Percentiles rank a stretch among this genome's conserved stretches.
phyloP scores from a whole-genome alignment of 768 basidiomycete species.

The Dioszegia hungarica region DNA sequence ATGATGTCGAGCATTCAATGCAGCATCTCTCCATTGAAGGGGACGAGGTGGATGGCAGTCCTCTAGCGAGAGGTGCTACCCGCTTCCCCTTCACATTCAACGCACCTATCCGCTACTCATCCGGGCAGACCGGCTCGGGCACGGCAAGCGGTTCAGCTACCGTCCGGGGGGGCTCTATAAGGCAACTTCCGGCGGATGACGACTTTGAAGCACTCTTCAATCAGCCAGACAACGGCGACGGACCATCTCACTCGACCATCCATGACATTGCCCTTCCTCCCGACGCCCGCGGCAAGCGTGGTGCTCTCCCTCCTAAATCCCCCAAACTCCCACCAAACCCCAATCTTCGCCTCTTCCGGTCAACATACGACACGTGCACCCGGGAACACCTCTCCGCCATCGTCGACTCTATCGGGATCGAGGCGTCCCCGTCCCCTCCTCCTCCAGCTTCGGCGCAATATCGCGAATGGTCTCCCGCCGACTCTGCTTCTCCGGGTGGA shows the following conservation, averaged over 20 bases:
- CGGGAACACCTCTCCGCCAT: constrained; percentile 88
- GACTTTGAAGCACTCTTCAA: constrained; percentile 14
- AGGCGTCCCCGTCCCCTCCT: constrained; percentile 33
- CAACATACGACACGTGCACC: constrained; percentile 94
- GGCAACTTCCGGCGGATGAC: background rate
- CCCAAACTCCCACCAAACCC: constrained; percentile 7
- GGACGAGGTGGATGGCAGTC: constrained; percentile 30
- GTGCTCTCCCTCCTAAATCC: background rate
- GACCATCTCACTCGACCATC: constrained; percentile 21
- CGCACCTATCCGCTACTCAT: constrained; percentile 15
- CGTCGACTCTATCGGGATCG: constrained; percentile 82
- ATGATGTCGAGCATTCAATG: background rate
- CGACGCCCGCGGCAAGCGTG: background rate
- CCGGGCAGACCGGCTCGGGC: constrained; percentile 1
- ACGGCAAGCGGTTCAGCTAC: constrained; percentile 12
- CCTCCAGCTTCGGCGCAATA: background rate
- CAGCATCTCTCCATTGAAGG: constrained; percentile 14
- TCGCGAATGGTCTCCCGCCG: constrained; percentile 2
- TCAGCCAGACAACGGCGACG: constrained; percentile 15
- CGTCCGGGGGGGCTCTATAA: constrained; percentile 4
- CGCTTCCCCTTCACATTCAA: constrained; percentile 31
- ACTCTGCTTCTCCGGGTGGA: constrained; percentile 8
- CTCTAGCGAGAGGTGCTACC: constrained; percentile 19
- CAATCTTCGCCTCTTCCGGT: constrained; percentile 64
- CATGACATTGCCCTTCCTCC: constrained; percentile 1